Base-by-base conservation (phyloP, 108 stramenopile species). In the Skeletonema marinoi region DNA sequence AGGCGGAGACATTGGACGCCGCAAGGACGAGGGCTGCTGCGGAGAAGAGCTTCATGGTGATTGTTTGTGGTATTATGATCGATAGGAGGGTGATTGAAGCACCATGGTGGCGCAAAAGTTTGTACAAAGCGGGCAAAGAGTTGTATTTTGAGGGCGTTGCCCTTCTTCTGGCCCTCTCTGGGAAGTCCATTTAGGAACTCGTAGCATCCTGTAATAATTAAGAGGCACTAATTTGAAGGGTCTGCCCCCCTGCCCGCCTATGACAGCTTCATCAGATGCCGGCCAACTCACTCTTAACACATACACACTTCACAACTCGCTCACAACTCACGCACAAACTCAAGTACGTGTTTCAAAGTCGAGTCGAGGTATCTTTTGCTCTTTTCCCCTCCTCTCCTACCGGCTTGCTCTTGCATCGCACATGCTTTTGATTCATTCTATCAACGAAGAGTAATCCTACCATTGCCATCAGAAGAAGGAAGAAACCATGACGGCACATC, bases 11-110 rank as follows among this genome's bases (percentile, higher is more conserved):
- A 44, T 32, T 71, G 62, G 56, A 33, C 13, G 66, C 42, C 25
- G 74, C 63, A 8, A 70, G 62, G 59, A 71, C 51, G 75, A 76
- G 44, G 75, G 75, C 54, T 44, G 74, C 66, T 48, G 72, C 70
- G 3, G 70, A 30, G 60, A 74, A 36, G 60, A 76, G 70, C 70
- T 82, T 82, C 81, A 82, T 56, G 54, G 16, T 56, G 54, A 19
- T 82, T 32, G 48, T 68, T 59, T 7, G 0, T 51, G 17, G 3
- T 6, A n/a, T 51, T 51, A 19, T 41, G 39, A 41, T 41, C 10
- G 39, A 1, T 12, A n/a, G 1, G 10, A 41, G 12, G 39, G 39
- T 11, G 11, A 25, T 25, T 25, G n/a, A 36, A 8, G 10, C 39
- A 41, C 39, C 39, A 41, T 41, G 11, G 11, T 12, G 10, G 39